Base-by-base conservation (phyloP, 805 yeast species). In the Candida glaebosa region DNA sequence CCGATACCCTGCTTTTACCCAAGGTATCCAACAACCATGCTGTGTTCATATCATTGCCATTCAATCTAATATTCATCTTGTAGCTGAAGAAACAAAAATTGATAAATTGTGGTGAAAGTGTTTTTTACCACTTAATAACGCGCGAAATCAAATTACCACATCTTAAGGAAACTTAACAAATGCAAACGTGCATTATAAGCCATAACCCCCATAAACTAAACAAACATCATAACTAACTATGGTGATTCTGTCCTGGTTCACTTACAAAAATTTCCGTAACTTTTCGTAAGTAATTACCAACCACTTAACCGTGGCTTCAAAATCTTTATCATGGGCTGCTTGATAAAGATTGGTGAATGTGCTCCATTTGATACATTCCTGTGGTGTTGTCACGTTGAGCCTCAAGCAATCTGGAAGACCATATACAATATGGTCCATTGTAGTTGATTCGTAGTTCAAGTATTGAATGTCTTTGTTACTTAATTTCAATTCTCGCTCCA, bases 1-100 rank as follows among this genome's bases (percentile, higher is more conserved):
- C 61, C 18, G 53, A 60, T 14, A 56, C 40, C 14, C 51, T 37
- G 0, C 64, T 44, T 36, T 57, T 60, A 0, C 77, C 77, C 28
- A 72, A 46, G 1, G 75, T 73, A 8, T 75, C 69, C 34, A 73
- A 49, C 8, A 69, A 42, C 72, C 72, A 66, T 0, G 67, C 68
- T 3, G 53, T 48, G 31, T 18, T 40, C 2, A 25, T 26, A 34
- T 17, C 31, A 31, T 16, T 10, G 31, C 19, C 31, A 18, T 18
- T 31, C 14, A 24, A 12, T 24, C 28, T 24, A 24, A 24, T 24
- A 24, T 24, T 24, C 28, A 24, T 24, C 28, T 24, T 24, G 28
- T 12, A 8, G 8, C 28, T 24, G 12, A 8, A 24, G 12, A 24
- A 24, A 12, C 28, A 24, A 24, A 8, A 24, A 24, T 24, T 24